Evolutionary conservation across 83 land plant species (phyloP).

Genomic region (Thuja plicata): DNA sequence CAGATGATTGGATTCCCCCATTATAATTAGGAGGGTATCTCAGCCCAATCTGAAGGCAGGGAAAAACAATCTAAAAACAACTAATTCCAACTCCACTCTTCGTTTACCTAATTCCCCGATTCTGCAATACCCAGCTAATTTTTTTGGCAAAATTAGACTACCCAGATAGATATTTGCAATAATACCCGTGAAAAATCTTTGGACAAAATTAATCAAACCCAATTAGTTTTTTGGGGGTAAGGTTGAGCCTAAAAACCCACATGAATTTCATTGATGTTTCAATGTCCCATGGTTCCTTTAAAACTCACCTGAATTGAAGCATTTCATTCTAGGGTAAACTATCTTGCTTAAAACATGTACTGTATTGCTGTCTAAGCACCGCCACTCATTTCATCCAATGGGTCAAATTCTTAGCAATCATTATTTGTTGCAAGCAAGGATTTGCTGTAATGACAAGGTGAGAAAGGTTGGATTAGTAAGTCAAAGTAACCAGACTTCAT

Average conservation of each 20-base stretch:
- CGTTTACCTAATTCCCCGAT: background rate
- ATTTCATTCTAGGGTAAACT: background rate
- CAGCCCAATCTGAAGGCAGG: background rate
- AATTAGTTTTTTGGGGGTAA: background rate
- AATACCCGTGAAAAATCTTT: background rate
- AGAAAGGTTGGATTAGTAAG: background rate
- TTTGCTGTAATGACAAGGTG: background rate
- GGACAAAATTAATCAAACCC: background rate
- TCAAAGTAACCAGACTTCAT: background rate
- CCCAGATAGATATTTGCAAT: background rate
- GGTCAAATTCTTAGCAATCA: background rate
- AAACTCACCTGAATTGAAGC: background rate
- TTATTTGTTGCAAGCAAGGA: background rate
- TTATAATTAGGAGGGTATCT: background rate
- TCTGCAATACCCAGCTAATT: background rate
- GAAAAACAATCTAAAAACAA: background rate
- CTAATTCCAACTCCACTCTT: background rate
- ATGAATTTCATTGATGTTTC: background rate
- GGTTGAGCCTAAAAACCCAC: no score
- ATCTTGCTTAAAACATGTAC: background rate
- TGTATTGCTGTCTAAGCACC: background rate
- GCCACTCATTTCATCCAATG: background rate
- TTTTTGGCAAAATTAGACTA: background rate
- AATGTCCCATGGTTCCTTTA: background rate
- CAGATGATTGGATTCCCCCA: background rate